A percentile compares a stretch with the other conserved stretches of the same genome.
phyloP scores from a whole-genome alignment of 176 grass and related monocot genomes.

The Triticum timopheevii region DNA sequence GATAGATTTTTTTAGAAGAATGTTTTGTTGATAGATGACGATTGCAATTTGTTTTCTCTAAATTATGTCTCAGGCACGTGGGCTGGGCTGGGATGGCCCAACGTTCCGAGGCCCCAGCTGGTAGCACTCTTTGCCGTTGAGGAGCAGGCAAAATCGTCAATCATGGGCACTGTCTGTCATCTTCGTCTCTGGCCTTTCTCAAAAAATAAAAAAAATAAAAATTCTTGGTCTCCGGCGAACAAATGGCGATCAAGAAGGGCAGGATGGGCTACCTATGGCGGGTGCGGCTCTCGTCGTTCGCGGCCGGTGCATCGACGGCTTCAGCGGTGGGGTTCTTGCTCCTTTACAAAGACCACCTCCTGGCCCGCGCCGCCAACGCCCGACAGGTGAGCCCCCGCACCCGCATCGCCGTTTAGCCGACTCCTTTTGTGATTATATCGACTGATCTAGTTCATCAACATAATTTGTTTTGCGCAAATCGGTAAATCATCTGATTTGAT shows the following conservation, averaged over 20 bases:
- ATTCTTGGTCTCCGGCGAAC: background rate
- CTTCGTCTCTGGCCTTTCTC: conserved; percentile 30
- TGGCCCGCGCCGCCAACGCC: conserved; percentile 54
- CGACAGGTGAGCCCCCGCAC: conserved; percentile 41
- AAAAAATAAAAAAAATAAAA: too few relatives aligned
- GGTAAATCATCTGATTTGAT: background rate
- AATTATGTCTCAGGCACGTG: background rate
- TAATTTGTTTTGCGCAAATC: background rate
- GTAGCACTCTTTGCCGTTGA: background rate
- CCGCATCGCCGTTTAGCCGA: background rate
- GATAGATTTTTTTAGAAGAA: too few relatives aligned
- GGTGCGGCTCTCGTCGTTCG: conserved; percentile 72
- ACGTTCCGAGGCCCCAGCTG: conserved; percentile 6
- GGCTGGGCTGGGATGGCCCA: conserved; percentile 19
- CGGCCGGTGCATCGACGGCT: conserved; percentile 49
- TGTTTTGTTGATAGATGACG: background rate
- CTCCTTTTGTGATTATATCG: background rate
- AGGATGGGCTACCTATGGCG: conserved; percentile 70
- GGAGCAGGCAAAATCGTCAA: conserved; percentile 4
- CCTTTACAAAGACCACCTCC: conserved; percentile 83
- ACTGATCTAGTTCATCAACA: background rate
- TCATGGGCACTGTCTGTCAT: conserved; percentile 13
- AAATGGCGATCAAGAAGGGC: conserved; percentile 22
- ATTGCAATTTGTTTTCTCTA: background rate
- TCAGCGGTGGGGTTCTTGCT: conserved; percentile 63